Evolutionary conservation across 1,284 basidiomycete species (phyloP), one percentile per base, ranked within the genome.

Genomic region (Fomitopsis palustris): DNA sequence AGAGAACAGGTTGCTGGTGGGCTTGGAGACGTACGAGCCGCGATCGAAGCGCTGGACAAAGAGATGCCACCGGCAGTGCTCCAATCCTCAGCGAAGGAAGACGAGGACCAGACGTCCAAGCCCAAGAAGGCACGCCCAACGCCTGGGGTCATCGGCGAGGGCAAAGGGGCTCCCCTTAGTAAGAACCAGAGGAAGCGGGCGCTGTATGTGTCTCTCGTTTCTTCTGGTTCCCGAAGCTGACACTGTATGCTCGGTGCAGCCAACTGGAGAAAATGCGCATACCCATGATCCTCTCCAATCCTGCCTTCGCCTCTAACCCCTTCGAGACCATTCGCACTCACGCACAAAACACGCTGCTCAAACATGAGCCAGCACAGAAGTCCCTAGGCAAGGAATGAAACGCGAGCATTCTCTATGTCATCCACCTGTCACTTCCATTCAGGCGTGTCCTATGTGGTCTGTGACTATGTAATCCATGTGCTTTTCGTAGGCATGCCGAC

Each of bases 321-420:
- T 94, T 93, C 70, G 78, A 85, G 65, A 87, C 90, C 1, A 88
- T 94, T 65, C 85, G 90, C 4, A 87, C 81, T 12, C 92, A 94
- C 71, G 90, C 88, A 0, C 79, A 88, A 70, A 94, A 93, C 70
- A 92, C 90, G 0, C 78, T 93, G 9, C 65, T 90, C 45, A 83
- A 83, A 62, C 83, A 81, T 62, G 62, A 69, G 53, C 62, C 64
- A 4, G 66, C 69, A 41, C 64, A 62, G 19, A 52, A 52, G 49
- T 2, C 21, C 17, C 9, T 17, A 19, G 49, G 4, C 9, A 58
- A 54, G 47, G 54, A 43, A 37, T 42, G 38, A 35, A 12, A 12
- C 23, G 31, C 35, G 8, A 0, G 3, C 35, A 37, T 4, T 37
- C 35, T 37, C 16, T 14, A 9, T 37, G 35, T 9, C 35, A 43